Evolutionary conservation across 805 yeast genomes (phyloP).

Genomic region (Clavispora santaluciae): DNA sequence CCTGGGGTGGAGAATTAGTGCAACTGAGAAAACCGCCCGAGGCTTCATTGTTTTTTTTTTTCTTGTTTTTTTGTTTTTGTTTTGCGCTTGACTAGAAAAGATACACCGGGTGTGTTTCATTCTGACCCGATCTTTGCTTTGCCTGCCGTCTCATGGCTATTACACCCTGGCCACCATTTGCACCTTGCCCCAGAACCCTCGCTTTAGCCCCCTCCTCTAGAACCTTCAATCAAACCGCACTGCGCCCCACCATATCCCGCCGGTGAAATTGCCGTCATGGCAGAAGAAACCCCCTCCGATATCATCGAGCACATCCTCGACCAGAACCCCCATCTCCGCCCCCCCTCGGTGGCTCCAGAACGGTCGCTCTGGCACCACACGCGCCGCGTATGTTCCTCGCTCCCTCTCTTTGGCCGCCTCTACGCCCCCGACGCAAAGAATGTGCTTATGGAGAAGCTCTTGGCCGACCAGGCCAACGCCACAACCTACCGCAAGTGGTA

Average conservation of each 20-base stretch:
- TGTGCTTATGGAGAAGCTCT: constrained; percentile 18
- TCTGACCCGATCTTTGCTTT: too few species aligned
- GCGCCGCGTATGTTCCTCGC: background rate
- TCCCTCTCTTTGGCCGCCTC: constrained; percentile 7
- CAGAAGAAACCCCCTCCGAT: constrained; percentile 6
- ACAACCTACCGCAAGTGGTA: constrained; percentile 61
- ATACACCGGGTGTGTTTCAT: too few species aligned
- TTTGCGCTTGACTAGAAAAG: too few species aligned
- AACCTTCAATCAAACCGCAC: too few species aligned
- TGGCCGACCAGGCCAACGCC: constrained; percentile 31
- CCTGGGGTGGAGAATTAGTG: too few species aligned
- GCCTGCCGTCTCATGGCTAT: too few species aligned
- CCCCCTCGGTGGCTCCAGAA: constrained; percentile 1
- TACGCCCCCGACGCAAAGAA: constrained; percentile 9
- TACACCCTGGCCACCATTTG: too few species aligned
- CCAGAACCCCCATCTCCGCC: constrained; percentile 12
- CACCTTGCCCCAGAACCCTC: background rate
- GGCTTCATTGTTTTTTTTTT: too few species aligned
- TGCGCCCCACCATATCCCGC: too few species aligned
- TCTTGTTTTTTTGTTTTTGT: too few species aligned
- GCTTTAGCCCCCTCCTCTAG: too few species aligned
- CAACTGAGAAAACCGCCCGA: too few species aligned
- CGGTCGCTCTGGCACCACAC: background rate
- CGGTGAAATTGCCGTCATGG: constrained; percentile 3
- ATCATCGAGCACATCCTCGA: constrained; percentile 12